A percentile compares a stretch with the other conserved stretches of the same genome.
phyloP scores from a whole-genome alignment of 2,329 filamentous ascomycete genomes.

The Aspergillus unguis region DNA sequence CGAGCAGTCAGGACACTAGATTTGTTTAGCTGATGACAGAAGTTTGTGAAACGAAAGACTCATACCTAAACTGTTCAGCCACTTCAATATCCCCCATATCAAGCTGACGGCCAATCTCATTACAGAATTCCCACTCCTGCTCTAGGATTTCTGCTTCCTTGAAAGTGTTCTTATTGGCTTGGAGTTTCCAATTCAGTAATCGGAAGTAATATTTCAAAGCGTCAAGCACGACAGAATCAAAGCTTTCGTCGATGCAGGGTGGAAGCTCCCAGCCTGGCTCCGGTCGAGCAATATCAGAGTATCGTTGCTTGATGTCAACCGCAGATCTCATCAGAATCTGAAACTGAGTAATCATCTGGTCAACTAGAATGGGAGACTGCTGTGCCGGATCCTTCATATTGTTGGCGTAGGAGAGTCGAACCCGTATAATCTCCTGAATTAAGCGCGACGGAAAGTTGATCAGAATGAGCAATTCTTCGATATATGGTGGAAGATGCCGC shows the following conservation, averaged over 20 bases:
- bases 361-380: conserved; percentile 88
- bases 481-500: conserved; percentile 89
- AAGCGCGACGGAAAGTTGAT: conserved; percentile 97
- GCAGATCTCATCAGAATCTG: conserved; percentile 89
- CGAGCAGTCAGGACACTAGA: conserved; percentile 79
- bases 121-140: conserved; percentile 97
- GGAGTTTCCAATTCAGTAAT: conserved; percentile 96
- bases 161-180: conserved; percentile 97
- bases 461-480: conserved; percentile 89
- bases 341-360: conserved; percentile 97
- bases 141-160: conserved; percentile 97
- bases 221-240: conserved; percentile 86
- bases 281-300: conserved; percentile 75
- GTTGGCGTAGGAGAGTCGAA: conserved; percentile 84
- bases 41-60: not conserved
- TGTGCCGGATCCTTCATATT: conserved; percentile 94
- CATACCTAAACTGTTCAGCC: conserved; percentile 85
- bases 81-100: conserved; percentile 93
- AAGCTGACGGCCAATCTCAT: conserved; percentile 86
- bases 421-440: conserved; percentile 93
- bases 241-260: conserved; percentile 93
- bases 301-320: conserved; percentile 87
- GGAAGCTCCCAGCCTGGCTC: conserved; percentile 94
- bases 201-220: conserved; percentile 98
- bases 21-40: conserved; percentile 24